A percentile compares a stretch with the other conserved stretches of the same genome.
Conservation (phyloP, 495 filamentous ascomycete genomes). For the Hamigera avellanea region DNA sequence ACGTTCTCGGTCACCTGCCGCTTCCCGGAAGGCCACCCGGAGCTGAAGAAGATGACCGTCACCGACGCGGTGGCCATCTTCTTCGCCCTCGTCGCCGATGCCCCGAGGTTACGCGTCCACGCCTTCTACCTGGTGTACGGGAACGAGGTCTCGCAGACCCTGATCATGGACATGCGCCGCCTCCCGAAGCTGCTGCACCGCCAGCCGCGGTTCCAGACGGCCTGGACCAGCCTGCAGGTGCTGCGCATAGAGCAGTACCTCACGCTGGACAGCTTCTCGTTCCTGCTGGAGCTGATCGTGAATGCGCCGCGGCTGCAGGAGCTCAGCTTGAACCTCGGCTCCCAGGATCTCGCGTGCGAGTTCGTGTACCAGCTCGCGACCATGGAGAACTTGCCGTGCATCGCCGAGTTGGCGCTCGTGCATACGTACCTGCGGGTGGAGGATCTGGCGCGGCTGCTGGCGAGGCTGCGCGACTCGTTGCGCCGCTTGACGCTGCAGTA, state of each 20-base stretch:
- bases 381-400: conserved; percentile 7
- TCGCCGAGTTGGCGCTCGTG: conserved; percentile 15
- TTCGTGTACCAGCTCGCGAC: conserved; percentile 19
- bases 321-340: conserved; percentile 13
- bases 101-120: conserved; percentile 10
- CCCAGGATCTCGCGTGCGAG: conserved; percentile 13
- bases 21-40: conserved; percentile 18
- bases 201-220: conserved; percentile 13
- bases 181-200: conserved; percentile 17
- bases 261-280: conserved; percentile 17
- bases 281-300: conserved; percentile 16
- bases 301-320: conserved; percentile 13
- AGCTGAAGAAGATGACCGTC: conserved; percentile 5
- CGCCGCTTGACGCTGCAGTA: no score
- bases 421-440: conserved; percentile 7
- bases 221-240: conserved; percentile 4
- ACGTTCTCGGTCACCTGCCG: conserved; percentile 21
- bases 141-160: conserved; percentile 13
- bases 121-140: conserved; percentile 18
- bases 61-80: conserved; percentile 15
- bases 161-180: conserved; percentile 23
- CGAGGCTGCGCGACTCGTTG: no score
- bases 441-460: conserved; percentile 11
- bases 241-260: conserved; percentile 16
- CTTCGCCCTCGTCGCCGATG: conserved; percentile 14